A percentile compares a stretch with the other conserved stretches of the same genome.
These are phyloP conservation scores for Jatropha multifida DNA, from an alignment of 441 rosid species.

Conservation along the genomic window DNA sequence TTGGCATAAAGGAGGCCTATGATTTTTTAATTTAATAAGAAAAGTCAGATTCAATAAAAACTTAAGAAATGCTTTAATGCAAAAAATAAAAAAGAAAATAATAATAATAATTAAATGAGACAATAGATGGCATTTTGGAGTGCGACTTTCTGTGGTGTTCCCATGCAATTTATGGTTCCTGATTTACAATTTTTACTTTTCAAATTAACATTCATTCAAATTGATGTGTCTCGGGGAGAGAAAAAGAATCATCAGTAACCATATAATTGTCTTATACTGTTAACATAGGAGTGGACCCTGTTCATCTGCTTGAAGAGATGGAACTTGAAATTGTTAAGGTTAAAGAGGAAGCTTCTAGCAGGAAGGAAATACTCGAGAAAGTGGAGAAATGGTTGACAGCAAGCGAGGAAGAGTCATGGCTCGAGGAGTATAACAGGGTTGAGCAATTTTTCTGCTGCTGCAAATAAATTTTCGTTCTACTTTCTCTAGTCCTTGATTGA, in stretches of 20 bases:
- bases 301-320: slow-evolving; percentile 51
- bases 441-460: slow-evolving; percentile 15
- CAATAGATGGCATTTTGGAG: not conserved
- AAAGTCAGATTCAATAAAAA: not conserved
- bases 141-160: not conserved
- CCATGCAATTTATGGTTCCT: not conserved
- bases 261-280: not conserved
- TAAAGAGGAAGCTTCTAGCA: slow-evolving; percentile 67
- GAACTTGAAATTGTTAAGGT: slow-evolving; percentile 66
- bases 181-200: not conserved
- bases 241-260: not conserved
- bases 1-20: not conserved
- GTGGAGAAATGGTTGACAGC: slow-evolving; percentile 86
- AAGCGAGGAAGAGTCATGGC: slow-evolving; percentile 91
- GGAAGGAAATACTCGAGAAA: slow-evolving; percentile 84
- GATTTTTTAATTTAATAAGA: no score
- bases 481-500: slow-evolving; percentile 15
- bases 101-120: not conserved
- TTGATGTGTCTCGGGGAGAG: not conserved
- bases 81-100: no score
- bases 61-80: not conserved
- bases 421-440: slow-evolving; percentile 86
- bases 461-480: not conserved
- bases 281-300: slow-evolving; percentile 60
- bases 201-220: not conserved